phyloP scores from a whole-genome alignment of 192 early-diverging fungal species.

The Pilaira anomala region DNA sequence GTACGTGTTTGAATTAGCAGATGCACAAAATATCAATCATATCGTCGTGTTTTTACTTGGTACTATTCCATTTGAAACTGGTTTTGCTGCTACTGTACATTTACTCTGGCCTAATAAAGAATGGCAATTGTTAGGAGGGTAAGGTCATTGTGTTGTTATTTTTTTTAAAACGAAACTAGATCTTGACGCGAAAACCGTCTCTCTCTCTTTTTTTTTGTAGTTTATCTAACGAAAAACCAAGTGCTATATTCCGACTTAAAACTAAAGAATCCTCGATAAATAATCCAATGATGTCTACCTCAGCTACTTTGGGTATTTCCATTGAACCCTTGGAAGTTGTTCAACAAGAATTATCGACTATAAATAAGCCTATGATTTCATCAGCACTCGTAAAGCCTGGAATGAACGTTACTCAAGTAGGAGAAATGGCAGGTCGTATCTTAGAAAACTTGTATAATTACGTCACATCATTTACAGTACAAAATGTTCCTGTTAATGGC shows the following conservation, averaged over 20 bases:
- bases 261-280: conserved; percentile 4
- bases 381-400: conserved; percentile 20
- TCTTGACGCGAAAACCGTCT: neutral
- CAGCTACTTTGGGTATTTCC: conserved; percentile 84
- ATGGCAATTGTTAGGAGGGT: conserved; percentile 77
- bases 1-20: conserved; percentile 87
- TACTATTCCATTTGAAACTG: conserved; percentile 80
- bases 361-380: neutral
- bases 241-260: conserved; percentile 71
- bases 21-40: conserved; percentile 88
- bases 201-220: conserved; percentile 21
- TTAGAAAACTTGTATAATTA: conserved; percentile 74
- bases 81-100: conserved; percentile 92
- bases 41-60: conserved; percentile 92
- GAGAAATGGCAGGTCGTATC: conserved; percentile 55
- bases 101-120: conserved; percentile 80
- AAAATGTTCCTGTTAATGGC: conserved; percentile 44
- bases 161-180: neutral
- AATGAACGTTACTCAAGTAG: conserved; percentile 37
- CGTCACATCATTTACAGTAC: conserved; percentile 65
- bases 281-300: conserved; percentile 17
- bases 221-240: conserved; percentile 81
- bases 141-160: conserved; percentile 12
- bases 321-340: conserved; percentile 85
- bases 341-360: conserved; percentile 48